Base-by-base conservation (phyloP, 805 yeast genomes). In the Ogataea glucozyma region DNA sequence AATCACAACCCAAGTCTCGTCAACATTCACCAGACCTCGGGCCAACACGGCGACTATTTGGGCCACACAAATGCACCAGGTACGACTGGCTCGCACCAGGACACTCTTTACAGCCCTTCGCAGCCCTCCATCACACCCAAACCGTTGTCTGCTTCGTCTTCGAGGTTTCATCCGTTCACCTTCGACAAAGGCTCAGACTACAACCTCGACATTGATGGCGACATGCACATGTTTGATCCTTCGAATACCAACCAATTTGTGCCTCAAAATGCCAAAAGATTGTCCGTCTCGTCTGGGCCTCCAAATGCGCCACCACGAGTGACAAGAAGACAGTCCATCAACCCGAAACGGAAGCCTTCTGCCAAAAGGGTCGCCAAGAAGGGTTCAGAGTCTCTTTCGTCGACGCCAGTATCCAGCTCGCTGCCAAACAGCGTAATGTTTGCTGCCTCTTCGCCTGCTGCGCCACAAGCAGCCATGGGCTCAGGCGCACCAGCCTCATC, bases 161-260 rank as follows among this genome's bases (percentile, higher is more conserved):
- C 49, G 26, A 37, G 43, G 30, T 44, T 42, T 30, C 49, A 45
- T n/a, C 49, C 51, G 9, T 48, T 44, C 29, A 40, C 51, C 6
- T 46, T 48, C 29, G 52, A 48, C 22, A 11, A 21, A 3, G 20
- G 21, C 10, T n/a, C 16, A 13, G 49, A 55, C 17, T 46, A 44
- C 39, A 52, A 51, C 30, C 52, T 57, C 33, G 65, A 60, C 43
- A 20, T 54, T 12, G 64, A 60, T 20, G 62, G 63, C 2, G 65
- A 60, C 49, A 24, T 58, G 38, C 53, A 56, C 33, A 56, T 59
- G 60, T 49, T 58, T 36, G 62, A 58, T 16, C 33, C 43, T 17
- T 20, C 46, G 5, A 23, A 27, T 10, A 16, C 35, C 8, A 35
- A 13, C 10, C 32, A 18, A 13, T 16, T 22, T 13, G 18, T 22